A percentile compares a stretch with the other conserved stretches of the same genome.
phyloP scores from a whole-genome alignment of 108 stramenopile genomes.

The Chaetoceros tenuissimus region DNA sequence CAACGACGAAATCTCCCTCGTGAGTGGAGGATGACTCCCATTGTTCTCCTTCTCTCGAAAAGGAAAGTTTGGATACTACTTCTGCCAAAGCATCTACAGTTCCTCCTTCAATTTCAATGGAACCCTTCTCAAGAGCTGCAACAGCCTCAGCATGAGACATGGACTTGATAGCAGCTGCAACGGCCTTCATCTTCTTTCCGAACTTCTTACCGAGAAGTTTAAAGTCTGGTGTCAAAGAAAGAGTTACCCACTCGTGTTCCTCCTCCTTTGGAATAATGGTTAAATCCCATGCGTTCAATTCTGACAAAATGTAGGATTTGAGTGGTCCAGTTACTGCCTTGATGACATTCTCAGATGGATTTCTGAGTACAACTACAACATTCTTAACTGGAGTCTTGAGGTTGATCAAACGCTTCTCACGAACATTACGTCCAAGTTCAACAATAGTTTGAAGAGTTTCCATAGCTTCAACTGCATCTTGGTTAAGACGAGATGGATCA shows the following conservation, averaged over 20 bases:
- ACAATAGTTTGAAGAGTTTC: slow-evolving; percentile 86
- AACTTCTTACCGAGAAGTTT: slow-evolving; percentile 88
- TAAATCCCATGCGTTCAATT: slow-evolving; percentile 95
- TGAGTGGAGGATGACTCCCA: slow-evolving; percentile 80
- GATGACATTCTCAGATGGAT: slow-evolving; percentile 62
- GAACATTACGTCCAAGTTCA: slow-evolving; percentile 85
- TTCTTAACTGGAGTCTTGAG: slow-evolving; percentile 89
- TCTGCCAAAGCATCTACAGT: slow-evolving; percentile 71
- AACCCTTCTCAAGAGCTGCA: slow-evolving; percentile 65
- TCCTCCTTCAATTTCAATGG: slow-evolving; percentile 64
- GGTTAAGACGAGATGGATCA: slow-evolving; percentile 79
- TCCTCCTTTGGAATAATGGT: slow-evolving; percentile 66
- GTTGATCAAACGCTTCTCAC: slow-evolving; percentile 88
- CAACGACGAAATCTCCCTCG: slow-evolving; percentile 90
- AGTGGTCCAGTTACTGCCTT: slow-evolving; percentile 76
- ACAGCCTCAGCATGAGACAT: slow-evolving; percentile 80
- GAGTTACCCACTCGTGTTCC: slow-evolving; percentile 88
- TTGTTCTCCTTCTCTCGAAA: slow-evolving; percentile 85
- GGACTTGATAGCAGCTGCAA: slow-evolving; percentile 36
- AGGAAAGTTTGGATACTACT: slow-evolving; percentile 80
- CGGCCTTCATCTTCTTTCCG: slow-evolving; percentile 87
- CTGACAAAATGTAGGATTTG: slow-evolving; percentile 87
- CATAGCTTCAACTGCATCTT: slow-evolving; percentile 85
- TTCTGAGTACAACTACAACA: slow-evolving; percentile 85
- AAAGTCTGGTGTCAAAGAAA: slow-evolving; percentile 86